Conservation (phyloP, 2,329 filamentous ascomycete species). For the Periglandula ipomoeae region DNA sequence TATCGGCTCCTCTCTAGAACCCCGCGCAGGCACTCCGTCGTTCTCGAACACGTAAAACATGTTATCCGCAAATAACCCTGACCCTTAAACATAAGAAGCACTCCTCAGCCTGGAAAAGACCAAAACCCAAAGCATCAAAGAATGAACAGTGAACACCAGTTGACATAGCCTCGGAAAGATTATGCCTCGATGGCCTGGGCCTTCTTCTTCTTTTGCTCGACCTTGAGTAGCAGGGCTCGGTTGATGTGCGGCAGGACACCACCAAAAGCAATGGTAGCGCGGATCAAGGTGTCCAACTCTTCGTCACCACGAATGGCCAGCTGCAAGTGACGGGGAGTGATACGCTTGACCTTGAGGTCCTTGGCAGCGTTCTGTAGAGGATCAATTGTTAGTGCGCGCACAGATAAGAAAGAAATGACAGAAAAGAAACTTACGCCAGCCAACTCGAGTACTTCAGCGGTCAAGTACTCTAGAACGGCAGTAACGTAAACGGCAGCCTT, state of each 20-base stretch:
- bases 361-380: conserved; percentile 76
- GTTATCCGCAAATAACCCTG: conserved; percentile 4
- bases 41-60: neutral
- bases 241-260: conserved; percentile 99
- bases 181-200: conserved; percentile 43
- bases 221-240: conserved; percentile 88
- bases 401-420: conserved; percentile 1
- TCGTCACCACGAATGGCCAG: conserved; percentile 97
- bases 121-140: conserved; percentile 1
- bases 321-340: conserved; percentile 94
- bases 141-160: neutral
- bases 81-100: conserved; percentile 2
- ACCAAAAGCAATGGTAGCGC: conserved; percentile 95
- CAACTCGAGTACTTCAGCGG: conserved; percentile 93
- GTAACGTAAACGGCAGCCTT: conserved; percentile 98
- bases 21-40: neutral
- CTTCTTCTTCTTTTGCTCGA: conserved; percentile 98
- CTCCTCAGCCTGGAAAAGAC: conserved; percentile 2
- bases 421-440: conserved; percentile 57
- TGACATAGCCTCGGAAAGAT: conserved; percentile 6
- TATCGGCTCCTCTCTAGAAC: neutral
- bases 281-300: conserved; percentile 94
- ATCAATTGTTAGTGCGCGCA: neutral
- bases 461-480: conserved; percentile 95
- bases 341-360: conserved; percentile 99